Conservation (phyloP, 305 asterid species). For the Solanum hybrid region DNA sequence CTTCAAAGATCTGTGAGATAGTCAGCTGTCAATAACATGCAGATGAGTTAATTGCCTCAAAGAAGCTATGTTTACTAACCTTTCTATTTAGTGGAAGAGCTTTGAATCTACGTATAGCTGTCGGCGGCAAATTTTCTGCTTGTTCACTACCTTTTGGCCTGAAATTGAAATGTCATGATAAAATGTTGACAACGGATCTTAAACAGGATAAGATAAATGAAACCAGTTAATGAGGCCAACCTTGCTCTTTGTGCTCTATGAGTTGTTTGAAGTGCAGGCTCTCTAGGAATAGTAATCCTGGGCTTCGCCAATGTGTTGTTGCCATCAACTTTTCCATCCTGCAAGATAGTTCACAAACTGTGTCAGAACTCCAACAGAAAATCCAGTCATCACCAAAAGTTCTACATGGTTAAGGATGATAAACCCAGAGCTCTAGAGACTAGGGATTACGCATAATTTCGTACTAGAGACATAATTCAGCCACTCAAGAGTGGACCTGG, state of each 20-base stretch:
- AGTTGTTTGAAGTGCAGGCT: conserved; percentile 75
- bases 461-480: neutral
- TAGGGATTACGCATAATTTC: neutral
- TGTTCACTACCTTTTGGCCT: conserved; percentile 55
- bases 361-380: neutral
- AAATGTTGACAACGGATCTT: neutral
- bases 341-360: conserved; percentile 9
- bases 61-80: conserved; percentile 32
- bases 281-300: conserved; percentile 72
- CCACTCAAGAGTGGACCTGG: neutral
- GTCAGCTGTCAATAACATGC: conserved; percentile 6
- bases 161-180: conserved; percentile 21
- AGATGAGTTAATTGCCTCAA: neutral
- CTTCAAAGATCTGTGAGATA: conserved; percentile 64
- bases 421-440: neutral
- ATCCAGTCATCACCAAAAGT: neutral
- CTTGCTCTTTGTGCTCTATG: conserved; percentile 69
- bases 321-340: conserved; percentile 48
- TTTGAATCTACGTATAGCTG: conserved; percentile 58
- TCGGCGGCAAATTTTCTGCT: conserved; percentile 28
- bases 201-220: neutral
- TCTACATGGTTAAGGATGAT: neutral
- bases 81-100: conserved; percentile 90
- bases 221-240: conserved; percentile 19
- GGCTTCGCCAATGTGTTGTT: conserved; percentile 28